These are phyloP conservation scores for Neonectria neomacrospora DNA, from an alignment of 2,329 filamentous ascomycete species.

Conservation along the genomic window DNA sequence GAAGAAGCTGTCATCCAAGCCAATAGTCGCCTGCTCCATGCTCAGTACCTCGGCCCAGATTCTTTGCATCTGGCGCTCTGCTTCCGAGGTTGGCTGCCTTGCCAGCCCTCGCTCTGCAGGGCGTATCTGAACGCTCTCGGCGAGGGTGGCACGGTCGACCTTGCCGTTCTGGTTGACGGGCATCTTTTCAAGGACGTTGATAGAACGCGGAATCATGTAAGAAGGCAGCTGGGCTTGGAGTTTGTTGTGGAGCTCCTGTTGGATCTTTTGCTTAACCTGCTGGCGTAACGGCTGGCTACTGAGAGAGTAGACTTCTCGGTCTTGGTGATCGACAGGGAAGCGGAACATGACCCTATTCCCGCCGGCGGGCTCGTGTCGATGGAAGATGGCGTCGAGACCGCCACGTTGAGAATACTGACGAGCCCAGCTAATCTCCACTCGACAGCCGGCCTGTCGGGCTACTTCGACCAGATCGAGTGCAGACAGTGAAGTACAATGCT, in stretches of 20 bases:
- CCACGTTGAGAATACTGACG: conserved; percentile 48
- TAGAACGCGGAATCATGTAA: conserved; percentile 42
- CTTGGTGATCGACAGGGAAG: conserved; percentile 37
- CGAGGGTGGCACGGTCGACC: conserved; percentile 32
- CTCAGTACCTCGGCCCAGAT: conserved; percentile 32
- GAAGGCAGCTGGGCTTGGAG: conserved; percentile 29
- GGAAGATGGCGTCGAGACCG: conserved; percentile 45
- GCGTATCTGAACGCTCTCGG: not conserved
- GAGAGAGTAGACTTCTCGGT: not conserved
- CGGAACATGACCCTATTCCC: conserved; percentile 31
- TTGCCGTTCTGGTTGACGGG: conserved; percentile 45
- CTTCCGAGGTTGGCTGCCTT: not conserved
- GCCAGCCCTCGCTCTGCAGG: not conserved
- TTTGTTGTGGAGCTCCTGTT: not conserved
- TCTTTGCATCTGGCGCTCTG: not conserved
- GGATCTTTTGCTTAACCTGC: not conserved
- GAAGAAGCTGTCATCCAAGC: conserved; percentile 45
- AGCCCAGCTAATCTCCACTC: conserved; percentile 59
- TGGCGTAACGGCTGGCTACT: conserved; percentile 6
- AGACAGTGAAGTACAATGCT: conserved; percentile 19
- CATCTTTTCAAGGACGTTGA: conserved; percentile 39
- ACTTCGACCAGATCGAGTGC: conserved; percentile 36
- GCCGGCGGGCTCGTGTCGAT: conserved; percentile 47
- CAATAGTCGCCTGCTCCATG: conserved; percentile 40
- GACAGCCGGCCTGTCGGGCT: conserved; percentile 52